Percentiles rank a stretch among this genome's conserved stretches.
Evolutionary conservation across 108 stramenopile species (phyloP).

Genomic region (Craspedostauros australis): DNA sequence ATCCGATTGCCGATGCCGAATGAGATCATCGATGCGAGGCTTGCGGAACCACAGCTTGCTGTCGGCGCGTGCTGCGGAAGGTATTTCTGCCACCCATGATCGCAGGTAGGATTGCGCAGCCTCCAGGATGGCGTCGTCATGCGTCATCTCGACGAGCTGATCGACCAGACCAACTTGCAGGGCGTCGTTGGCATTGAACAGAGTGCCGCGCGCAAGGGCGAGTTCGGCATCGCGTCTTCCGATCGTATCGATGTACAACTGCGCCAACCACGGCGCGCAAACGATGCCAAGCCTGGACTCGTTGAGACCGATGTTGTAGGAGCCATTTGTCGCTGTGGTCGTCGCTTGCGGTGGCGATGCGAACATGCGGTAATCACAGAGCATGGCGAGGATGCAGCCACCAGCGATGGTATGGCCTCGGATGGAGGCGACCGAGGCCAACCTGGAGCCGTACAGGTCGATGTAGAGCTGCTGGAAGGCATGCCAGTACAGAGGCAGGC

Average conservation of each 20-base stretch:
- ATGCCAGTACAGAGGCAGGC: slow-evolving; percentile 67
- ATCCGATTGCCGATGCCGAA: slow-evolving; percentile 48
- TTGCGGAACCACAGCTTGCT: slow-evolving; percentile 57
- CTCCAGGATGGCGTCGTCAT: slow-evolving; percentile 25
- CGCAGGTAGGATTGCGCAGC: slow-evolving; percentile 31
- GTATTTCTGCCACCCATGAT: slow-evolving; percentile 58
- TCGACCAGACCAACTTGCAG: slow-evolving; percentile 66
- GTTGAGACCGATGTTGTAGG: slow-evolving; percentile 81
- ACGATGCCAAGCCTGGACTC: slow-evolving; percentile 78
- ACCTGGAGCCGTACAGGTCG: slow-evolving; percentile 69
- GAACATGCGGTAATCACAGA: slow-evolving; percentile 83
- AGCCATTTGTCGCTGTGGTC: slow-evolving; percentile 6
- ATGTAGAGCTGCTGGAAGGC: slow-evolving; percentile 76
- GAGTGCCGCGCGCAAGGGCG: slow-evolving; percentile 55
- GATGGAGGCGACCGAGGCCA: slow-evolving; percentile 65
- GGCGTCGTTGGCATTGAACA: slow-evolving; percentile 59
- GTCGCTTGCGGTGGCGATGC: slow-evolving; percentile 9
- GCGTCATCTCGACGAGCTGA: slow-evolving; percentile 47
- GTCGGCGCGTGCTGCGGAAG: slow-evolving; percentile 45
- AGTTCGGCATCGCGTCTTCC: slow-evolving; percentile 73
- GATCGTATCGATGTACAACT: slow-evolving; percentile 45
- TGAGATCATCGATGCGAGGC: slow-evolving; percentile 35
- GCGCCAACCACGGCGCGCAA: slow-evolving; percentile 38
- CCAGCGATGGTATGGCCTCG: slow-evolving; percentile 81
- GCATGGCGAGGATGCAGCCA: slow-evolving; percentile 83